phyloP scores from a whole-genome alignment of 768 basidiomycete genomes.

The Hygrocybe coccinea region DNA sequence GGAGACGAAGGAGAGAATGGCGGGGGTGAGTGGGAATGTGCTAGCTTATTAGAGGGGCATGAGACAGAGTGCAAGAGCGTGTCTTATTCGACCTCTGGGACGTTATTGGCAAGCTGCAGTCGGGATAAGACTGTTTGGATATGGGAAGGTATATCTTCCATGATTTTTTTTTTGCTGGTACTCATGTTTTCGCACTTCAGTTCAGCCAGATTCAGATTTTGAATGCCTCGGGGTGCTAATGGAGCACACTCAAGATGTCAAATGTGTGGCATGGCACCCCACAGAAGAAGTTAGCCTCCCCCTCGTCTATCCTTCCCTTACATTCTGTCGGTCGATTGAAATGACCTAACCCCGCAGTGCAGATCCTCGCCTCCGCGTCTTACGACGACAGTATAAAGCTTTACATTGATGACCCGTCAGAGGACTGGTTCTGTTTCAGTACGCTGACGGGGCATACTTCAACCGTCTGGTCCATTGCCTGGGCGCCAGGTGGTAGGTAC shows the following conservation, averaged over 20 bases:
- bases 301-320: conserved; percentile 1
- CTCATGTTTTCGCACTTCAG: conserved; percentile 35
- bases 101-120: conserved; percentile 87
- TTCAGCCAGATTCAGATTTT: conserved; percentile 87
- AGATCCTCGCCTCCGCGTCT: conserved; percentile 94
- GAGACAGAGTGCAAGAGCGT: conserved; percentile 96
- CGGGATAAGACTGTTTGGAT: conserved; percentile 99
- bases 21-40: conserved; percentile 79
- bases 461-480: conserved; percentile 91
- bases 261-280: conserved; percentile 93
- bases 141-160: conserved; percentile 74
- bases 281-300: conserved; percentile 72
- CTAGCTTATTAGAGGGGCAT: conserved; percentile 84
- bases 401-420: conserved; percentile 86
- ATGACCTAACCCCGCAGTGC: conserved; percentile 20
- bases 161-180: neutral
- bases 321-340: conserved; percentile 9
- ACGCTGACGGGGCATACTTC: conserved; percentile 78
- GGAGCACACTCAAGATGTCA: conserved; percentile 97
- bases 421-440: conserved; percentile 88
- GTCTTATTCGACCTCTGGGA: conserved; percentile 72
- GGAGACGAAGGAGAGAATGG: conserved; percentile 35
- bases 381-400: conserved; percentile 97
- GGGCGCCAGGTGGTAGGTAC: conserved; percentile 70
- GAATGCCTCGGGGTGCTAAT: conserved; percentile 93